Percentiles rank a stretch among this genome's conserved stretches.
Evolutionary conservation across 805 yeast species (phyloP).

Genomic region (Saturnispora diversa): DNA sequence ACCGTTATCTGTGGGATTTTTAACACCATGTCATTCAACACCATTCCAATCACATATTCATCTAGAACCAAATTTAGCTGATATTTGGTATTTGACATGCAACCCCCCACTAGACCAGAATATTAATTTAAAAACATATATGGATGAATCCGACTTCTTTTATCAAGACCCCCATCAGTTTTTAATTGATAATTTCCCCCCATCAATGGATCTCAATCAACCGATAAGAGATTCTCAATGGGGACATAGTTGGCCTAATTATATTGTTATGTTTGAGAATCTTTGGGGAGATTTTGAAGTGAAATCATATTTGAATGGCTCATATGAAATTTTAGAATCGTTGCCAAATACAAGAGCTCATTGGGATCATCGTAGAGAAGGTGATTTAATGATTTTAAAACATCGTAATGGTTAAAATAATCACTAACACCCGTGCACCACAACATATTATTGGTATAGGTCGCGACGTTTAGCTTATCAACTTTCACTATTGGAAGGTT

Average conservation of each 20-base stretch:
- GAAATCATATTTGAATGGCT: neutral
- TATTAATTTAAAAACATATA: conserved; percentile 37
- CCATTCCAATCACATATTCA: conserved; percentile 89
- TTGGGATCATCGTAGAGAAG: conserved; percentile 15
- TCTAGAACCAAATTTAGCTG: conserved; percentile 34
- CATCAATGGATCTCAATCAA: conserved; percentile 4
- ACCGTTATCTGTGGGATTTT: conserved; percentile 56
- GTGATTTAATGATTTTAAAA: conserved; percentile 11
- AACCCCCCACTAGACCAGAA: conserved; percentile 75
- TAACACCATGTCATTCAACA: conserved; percentile 96
- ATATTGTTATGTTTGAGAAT: conserved; percentile 63
- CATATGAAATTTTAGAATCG: conserved; percentile 7
- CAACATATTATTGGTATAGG: neutral
- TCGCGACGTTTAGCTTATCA: neutral
- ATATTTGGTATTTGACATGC: conserved; percentile 78
- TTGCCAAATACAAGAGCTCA: conserved; percentile 13
- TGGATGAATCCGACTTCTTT: conserved; percentile 83
- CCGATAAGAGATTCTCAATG: conserved; percentile 15
- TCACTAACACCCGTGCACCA: conserved; percentile 1
- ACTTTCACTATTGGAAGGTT: too few species aligned
- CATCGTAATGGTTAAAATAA: neutral
- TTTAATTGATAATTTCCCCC: conserved; percentile 46
- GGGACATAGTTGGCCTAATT: conserved; percentile 58
- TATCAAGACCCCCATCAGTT: conserved; percentile 60
- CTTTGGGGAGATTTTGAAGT: conserved; percentile 7